Evolutionary conservation across 1,284 basidiomycete genomes (phyloP).

Genomic region (Cronartium quercuum): DNA sequence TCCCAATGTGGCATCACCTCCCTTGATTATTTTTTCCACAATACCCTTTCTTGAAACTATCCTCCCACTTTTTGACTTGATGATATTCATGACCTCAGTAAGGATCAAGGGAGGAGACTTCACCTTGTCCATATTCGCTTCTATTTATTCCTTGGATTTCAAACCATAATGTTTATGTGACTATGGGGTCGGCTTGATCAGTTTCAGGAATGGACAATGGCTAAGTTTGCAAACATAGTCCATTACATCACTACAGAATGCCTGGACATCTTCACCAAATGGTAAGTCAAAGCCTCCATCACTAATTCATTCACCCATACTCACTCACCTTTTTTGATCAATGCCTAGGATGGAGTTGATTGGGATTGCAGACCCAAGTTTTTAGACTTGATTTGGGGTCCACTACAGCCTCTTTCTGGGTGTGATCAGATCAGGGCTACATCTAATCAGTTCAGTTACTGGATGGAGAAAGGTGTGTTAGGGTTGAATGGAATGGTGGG

Average conservation of each 20-base stretch:
- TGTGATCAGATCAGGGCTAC: conserved; percentile 50
- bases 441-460: conserved; percentile 53
- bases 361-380: conserved; percentile 54
- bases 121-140: too few relatives aligned
- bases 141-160: too few relatives aligned
- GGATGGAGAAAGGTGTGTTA: conserved; percentile 56
- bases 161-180: not conserved
- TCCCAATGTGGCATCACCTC: too few relatives aligned
- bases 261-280: conserved; percentile 53
- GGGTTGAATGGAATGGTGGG: conserved; percentile 56
- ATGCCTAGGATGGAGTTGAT: conserved; percentile 41
- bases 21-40: too few relatives aligned
- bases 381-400: conserved; percentile 57
- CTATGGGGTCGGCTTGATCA: not conserved
- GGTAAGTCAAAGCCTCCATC: conserved; percentile 41
- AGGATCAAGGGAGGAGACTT: conserved; percentile 54
- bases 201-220: conserved; percentile 47
- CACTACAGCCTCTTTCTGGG: conserved; percentile 56
- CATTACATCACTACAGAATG: conserved; percentile 52
- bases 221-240: conserved; percentile 47
- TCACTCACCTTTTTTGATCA: not conserved
- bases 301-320: not conserved
- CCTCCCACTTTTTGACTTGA: conserved; percentile 55
- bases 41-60: too few relatives aligned
- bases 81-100: conserved; percentile 57